Percentiles rank a stretch among this genome's conserved stretches.
phyloP scores from a whole-genome alignment of 768 basidiomycete species.

The Amanita pallidorosea region DNA sequence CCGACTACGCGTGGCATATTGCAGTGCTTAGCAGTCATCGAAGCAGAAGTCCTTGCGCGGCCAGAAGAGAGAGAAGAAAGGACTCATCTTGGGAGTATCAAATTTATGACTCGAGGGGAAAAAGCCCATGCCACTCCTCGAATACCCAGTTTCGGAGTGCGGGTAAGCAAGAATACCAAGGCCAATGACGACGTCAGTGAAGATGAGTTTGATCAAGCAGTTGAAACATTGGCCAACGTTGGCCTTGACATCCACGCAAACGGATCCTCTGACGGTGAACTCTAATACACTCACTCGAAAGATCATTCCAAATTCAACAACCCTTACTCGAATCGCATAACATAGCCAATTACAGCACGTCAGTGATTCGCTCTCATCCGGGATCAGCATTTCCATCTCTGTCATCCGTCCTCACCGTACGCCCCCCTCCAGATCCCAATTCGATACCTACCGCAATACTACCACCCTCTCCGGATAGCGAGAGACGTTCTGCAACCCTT shows the following conservation, averaged over 20 bases:
- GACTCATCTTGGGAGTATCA: conserved; percentile 76
- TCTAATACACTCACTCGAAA: background rate
- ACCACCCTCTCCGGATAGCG: conserved; percentile 20
- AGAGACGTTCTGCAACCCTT: conserved; percentile 10
- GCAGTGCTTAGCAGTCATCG: conserved; percentile 68
- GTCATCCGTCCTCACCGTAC: conserved; percentile 68
- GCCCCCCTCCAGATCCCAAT: conserved; percentile 42
- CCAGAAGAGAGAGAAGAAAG: conserved; percentile 49
- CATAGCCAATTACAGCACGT: conserved; percentile 53
- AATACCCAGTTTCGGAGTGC: conserved; percentile 81
- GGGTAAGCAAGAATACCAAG: conserved; percentile 51
- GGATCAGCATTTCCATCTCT: conserved; percentile 31
- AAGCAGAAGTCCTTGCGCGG: conserved; percentile 68
- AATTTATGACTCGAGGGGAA: conserved; percentile 64
- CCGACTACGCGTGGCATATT: conserved; percentile 76
- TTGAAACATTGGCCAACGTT: conserved; percentile 41
- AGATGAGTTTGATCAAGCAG: conserved; percentile 57
- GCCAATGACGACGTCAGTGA: conserved; percentile 31
- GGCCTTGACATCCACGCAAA: conserved; percentile 39
- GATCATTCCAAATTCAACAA: conserved; percentile 19
- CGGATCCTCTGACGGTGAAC: conserved; percentile 27
- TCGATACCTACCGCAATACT: conserved; percentile 27
- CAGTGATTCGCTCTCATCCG: conserved; percentile 45
- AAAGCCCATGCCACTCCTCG: conserved; percentile 51
- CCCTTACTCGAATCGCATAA: conserved; percentile 36